These are phyloP conservation scores for Saccharomyces hybrid DNA, from an alignment of 1,139 yeast genomes.

Conservation along the genomic window DNA sequence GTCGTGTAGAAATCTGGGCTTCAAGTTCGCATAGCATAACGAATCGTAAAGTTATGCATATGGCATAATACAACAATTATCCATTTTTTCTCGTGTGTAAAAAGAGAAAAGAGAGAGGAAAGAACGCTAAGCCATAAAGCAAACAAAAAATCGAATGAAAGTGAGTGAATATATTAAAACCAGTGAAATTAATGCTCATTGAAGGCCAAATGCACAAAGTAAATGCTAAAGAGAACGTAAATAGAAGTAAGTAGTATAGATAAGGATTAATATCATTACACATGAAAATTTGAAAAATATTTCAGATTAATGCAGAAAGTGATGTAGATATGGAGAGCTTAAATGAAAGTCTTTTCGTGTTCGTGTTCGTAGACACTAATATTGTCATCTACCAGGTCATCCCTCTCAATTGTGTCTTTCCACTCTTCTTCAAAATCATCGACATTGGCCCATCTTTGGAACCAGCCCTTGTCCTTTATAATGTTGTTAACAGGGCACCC, in stretches of 20 bases:
- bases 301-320: neutral
- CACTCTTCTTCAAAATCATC: slow-evolving; percentile 49
- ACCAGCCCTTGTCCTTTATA: slow-evolving; percentile 50
- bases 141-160: neutral
- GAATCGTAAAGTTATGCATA: neutral
- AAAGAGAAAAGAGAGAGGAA: neutral
- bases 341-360: slow-evolving; percentile 16
- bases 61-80: neutral
- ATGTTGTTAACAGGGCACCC: slow-evolving; percentile 49
- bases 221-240: neutral
- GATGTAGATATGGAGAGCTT: neutral
- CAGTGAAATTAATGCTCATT: neutral
- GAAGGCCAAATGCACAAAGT: neutral
- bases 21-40: neutral
- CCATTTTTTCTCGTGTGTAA: neutral
- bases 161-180: neutral
- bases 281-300: neutral
- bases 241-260: neutral
- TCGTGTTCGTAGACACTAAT: slow-evolving; percentile 19
- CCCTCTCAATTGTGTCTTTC: slow-evolving; percentile 17
- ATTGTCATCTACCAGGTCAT: slow-evolving; percentile 17
- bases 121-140: neutral
- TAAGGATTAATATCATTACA: neutral
- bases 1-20: neutral
- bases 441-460: slow-evolving; percentile 50